Conservation (phyloP, 345 rosid species). For the Eucalyptus victrix region DNA sequence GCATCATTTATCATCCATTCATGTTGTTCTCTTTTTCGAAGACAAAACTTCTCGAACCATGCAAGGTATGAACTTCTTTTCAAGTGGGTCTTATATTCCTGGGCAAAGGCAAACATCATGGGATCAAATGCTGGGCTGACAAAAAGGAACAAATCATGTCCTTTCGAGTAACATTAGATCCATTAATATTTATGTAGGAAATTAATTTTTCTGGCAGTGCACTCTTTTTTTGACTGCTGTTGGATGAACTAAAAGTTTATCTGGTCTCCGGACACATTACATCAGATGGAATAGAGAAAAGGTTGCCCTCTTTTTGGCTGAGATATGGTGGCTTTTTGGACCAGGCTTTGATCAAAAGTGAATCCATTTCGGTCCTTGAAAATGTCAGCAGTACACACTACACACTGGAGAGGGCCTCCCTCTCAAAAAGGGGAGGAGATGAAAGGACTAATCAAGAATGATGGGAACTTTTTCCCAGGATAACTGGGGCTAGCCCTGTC, state of each 20-base stretch:
- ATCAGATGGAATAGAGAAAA: background rate
- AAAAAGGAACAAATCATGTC: background rate
- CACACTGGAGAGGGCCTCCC: background rate
- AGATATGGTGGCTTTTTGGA: background rate
- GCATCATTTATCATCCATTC: constrained; percentile 1
- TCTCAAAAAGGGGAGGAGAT: background rate
- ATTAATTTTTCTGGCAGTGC: background rate
- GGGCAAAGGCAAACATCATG: constrained; percentile 23
- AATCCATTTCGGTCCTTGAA: background rate
- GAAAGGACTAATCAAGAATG: background rate
- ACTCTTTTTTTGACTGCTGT: background rate
- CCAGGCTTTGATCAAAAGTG: background rate
- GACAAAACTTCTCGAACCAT: background rate
- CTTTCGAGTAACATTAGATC: background rate
- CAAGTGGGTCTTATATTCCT: background rate
- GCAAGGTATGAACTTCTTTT: background rate
- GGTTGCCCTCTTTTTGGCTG: background rate
- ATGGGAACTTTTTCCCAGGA: background rate
- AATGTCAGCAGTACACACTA: background rate
- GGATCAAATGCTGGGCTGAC: constrained; percentile 30
- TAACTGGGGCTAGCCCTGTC: background rate
- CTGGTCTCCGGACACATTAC: background rate
- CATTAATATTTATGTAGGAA: background rate
- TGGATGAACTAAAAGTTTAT: background rate
- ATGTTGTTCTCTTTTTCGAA: background rate